phyloP scores from a whole-genome alignment of 352 stramenopile genomes.

The Phytophthora lateralis region DNA sequence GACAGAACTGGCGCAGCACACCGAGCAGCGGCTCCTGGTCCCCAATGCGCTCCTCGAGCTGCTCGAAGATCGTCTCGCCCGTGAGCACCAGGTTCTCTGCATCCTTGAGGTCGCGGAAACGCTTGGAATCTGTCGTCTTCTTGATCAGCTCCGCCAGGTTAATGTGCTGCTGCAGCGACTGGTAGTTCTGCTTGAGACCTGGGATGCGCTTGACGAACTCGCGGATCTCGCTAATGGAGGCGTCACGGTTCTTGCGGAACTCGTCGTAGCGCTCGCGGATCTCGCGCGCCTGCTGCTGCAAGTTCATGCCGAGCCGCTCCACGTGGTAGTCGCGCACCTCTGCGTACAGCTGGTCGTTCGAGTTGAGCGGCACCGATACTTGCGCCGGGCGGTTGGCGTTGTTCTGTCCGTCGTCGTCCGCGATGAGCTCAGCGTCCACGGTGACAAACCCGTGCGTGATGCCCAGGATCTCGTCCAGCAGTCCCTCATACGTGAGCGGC shows the following conservation, averaged over 20 bases:
- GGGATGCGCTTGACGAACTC: conserved; percentile 99
- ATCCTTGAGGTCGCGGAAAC: conserved; percentile 95
- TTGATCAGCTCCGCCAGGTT: conserved; percentile 97
- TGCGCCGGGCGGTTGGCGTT: conserved; percentile 56
- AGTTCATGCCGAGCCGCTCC: conserved; percentile 94
- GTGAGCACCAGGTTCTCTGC: conserved; percentile 96
- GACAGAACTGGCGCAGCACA: conserved; percentile 93
- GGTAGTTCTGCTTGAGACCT: conserved; percentile 92
- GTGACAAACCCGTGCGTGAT: conserved; percentile 93
- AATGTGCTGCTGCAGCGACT: conserved; percentile 97
- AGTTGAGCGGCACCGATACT: conserved; percentile 95
- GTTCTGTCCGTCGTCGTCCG: conserved; percentile 62
- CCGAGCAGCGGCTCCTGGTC: conserved; percentile 90
- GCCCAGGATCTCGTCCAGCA: conserved; percentile 96
- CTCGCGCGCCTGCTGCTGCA: conserved; percentile 96
- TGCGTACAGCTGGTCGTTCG: conserved; percentile 95
- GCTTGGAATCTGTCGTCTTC: conserved; percentile 91
- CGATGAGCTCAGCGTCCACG: conserved; percentile 77
- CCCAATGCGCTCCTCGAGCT: conserved; percentile 96
- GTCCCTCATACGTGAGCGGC: conserved; percentile 96
- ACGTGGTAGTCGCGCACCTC: conserved; percentile 97
- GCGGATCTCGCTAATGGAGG: conserved; percentile 97
- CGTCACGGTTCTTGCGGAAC: conserved; percentile 96
- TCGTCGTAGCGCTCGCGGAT: conserved; percentile 94
- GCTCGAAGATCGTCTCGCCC: conserved; percentile 94